Base-by-base conservation (phyloP, 2,329 filamentous ascomycete genomes). In the Xylogone sp. region DNA sequence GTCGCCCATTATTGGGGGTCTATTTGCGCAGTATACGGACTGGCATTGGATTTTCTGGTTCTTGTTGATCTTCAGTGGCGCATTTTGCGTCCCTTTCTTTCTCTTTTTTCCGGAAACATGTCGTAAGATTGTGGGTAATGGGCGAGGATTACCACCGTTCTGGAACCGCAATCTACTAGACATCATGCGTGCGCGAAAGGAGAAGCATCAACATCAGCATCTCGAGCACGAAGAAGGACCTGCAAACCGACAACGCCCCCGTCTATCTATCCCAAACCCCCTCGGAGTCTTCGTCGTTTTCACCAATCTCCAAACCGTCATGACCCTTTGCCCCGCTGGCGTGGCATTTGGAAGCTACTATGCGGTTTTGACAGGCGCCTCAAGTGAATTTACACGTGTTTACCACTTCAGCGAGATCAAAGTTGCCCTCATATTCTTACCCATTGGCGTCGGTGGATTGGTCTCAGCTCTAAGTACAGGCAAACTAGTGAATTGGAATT, bases 401-500 rank as follows among this genome's bases (percentile, higher is more conserved):
- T 62, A 61, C 43, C 22, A 49, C 3, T 60, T 52, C 27, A 54
- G 61, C 22, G 34, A 55, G 7, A 27, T 61, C 7, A 44, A 57
- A 51, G 45, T 62, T 8, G 52, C 49, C 1, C 53, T 62, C 3
- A 54, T 54, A 21, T 63, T 55, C 42, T 39, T 63, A 10, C 77
- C 78, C 1, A 52, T 77, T 12, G 75, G 75, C 0, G 66, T 59
- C 1, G 77, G 77, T 0, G 73, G 72, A 12, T 64, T 77, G 5
- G 59, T 70, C 1, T 69, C 76, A 63, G 77, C 46, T 75, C 82
- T 62, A 20, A 63, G 62, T 8, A 74, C 78, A 52, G 85, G 88
- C 7, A 65, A 67, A 19, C 45, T 82, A 1, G 67, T 83, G 1
- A 81, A 84, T 24, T 50, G 80, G 77, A 90, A 90, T 65, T 93